Evolutionary conservation across 73 alveolate species (phyloP).

Genomic region (Symbiodinium natans): DNA sequence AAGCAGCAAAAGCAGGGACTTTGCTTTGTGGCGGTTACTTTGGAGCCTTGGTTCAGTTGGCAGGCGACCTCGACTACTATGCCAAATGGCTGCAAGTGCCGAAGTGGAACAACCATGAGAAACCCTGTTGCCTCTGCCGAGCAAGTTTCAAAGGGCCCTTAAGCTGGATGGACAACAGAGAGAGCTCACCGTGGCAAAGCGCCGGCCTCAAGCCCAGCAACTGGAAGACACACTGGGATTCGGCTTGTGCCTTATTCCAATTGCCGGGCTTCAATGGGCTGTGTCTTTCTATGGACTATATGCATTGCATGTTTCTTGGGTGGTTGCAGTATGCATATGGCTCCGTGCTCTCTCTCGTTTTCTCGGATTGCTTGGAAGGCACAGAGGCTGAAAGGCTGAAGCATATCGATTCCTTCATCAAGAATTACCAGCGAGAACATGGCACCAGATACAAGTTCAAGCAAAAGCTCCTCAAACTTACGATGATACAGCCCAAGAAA

Average conservation of each 20-base stretch:
- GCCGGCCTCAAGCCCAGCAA: background rate
- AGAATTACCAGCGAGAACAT: background rate
- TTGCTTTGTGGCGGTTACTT: background rate
- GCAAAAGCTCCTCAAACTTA: background rate
- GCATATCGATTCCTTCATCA: background rate
- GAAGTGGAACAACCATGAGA: background rate
- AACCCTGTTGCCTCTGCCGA: background rate
- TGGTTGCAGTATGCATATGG: constrained; percentile 5
- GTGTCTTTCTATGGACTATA: background rate
- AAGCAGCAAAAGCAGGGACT: background rate
- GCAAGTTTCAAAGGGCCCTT: background rate
- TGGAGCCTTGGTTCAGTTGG: background rate
- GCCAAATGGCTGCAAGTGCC: background rate
- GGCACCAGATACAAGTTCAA: background rate
- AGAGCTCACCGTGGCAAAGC: background rate
- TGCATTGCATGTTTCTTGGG: background rate
- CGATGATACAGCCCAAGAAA: background rate
- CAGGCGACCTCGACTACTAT: constrained; percentile 18
- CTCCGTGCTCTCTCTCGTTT: background rate
- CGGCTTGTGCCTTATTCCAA: background rate
- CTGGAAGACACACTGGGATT: background rate
- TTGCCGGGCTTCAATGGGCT: background rate
- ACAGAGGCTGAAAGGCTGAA: background rate
- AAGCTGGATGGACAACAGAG: background rate
- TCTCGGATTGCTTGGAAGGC: background rate